A percentile compares a stretch with the other conserved stretches of the same genome.
These are phyloP conservation scores for Lasiodiplodia theobromae DNA, from an alignment of 2,329 filamentous ascomycete genomes.

Conservation along the genomic window DNA sequence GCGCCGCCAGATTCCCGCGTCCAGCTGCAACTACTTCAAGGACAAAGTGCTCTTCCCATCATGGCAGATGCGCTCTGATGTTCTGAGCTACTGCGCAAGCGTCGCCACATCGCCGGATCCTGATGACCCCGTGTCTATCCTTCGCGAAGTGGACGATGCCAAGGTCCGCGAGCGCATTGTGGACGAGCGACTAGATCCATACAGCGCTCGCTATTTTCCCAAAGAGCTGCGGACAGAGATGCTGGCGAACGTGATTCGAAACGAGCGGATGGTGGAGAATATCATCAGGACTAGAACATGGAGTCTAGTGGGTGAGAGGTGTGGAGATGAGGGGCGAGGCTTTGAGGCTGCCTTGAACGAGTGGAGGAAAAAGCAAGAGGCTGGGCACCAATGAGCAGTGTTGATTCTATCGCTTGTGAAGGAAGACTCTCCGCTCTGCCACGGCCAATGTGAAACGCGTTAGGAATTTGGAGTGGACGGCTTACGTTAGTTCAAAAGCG, in stretches of 20 bases:
- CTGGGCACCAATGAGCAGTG: not conserved
- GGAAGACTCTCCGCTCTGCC: conserved; percentile 9
- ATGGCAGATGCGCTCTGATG: conserved; percentile 83
- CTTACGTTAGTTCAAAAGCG: not conserved
- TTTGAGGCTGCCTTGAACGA: conserved; percentile 43
- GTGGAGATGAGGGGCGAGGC: conserved; percentile 62
- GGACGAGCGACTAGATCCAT: conserved; percentile 90
- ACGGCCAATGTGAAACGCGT: not conserved
- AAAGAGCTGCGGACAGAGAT: conserved; percentile 80
- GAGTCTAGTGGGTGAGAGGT: conserved; percentile 78
- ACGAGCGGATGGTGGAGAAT: conserved; percentile 77
- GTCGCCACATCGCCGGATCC: conserved; percentile 89
- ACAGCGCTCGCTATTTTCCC: conserved; percentile 82
- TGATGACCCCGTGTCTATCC: conserved; percentile 77
- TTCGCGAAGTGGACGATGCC: conserved; percentile 73
- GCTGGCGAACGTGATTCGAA: conserved; percentile 74
- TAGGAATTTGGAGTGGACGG: not conserved
- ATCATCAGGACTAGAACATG: conserved; percentile 85
- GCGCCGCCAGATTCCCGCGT: conserved; percentile 62
- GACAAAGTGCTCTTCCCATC: conserved; percentile 82
- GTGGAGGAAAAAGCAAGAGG: conserved; percentile 37
- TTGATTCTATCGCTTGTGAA: not conserved
- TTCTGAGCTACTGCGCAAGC: conserved; percentile 86
- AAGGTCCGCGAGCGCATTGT: conserved; percentile 76
- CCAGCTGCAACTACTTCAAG: conserved; percentile 75